Evolutionary conservation across 208 protist species (phyloP), one percentile per base, ranked within the genome.

Genomic region (Wallacemonas sp.): DNA sequence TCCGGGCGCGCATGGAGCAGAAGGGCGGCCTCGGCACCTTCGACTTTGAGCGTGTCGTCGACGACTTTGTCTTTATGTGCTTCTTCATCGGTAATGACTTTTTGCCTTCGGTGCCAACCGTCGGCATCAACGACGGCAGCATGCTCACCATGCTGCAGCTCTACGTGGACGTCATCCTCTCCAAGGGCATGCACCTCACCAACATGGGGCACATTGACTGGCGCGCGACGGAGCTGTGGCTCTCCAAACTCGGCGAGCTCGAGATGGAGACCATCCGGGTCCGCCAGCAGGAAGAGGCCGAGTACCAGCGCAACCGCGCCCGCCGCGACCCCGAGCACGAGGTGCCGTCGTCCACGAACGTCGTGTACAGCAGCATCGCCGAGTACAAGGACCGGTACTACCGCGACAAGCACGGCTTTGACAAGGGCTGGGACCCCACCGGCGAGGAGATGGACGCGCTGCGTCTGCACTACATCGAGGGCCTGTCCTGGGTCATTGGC

Each of bases 61-160:
- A 99, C 75, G 98, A 99, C 74, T 99, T 99, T 76, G 89, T 99
- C 1, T 89, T 99, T 27, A 93, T 99, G 76, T 98, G 95, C 76
- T 98, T 99, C 74, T 95, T 99, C 52, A 85, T 98, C 58, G 99
- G 99, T 6, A 99, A 99, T 80, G 99, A 99, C 72, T 99, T 99
- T 65, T 71, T 99, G 32, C 98, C 98, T 4, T 80, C 94, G 26
- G 78, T 99, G 39, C 97, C 98, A 24, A 91, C 87, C 1, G 54
- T 99, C 14, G 80, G 96, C 62, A 99, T 99, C 71, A 81, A 86
- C 60, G 94, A 99, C 67, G 95, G 94, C 55, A 93, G 90, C 24
- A 83, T 99, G 58, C 61, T 88, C 19, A 69, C 70, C 17, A 83
- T 99, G 69, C 73, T 98, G 55, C 68, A 88, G 19, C 56, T 95